phyloP scores from a whole-genome alignment of 768 basidiomycete genomes.

The Ramaria sp. region DNA sequence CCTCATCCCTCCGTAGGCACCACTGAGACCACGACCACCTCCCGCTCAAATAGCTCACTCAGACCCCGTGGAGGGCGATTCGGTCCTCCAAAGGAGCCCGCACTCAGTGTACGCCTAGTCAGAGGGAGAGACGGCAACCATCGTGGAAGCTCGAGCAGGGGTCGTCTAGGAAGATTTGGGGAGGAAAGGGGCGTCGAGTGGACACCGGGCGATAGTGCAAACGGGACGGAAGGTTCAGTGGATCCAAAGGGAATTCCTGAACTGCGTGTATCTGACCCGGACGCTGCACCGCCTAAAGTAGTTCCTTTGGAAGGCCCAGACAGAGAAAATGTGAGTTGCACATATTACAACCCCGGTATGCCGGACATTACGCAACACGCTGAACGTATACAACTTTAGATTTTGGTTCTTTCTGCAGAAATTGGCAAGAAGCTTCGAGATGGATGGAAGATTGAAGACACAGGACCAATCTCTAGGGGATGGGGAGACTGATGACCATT shows the following conservation, averaged over 20 bases:
- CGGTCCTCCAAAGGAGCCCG: not conserved
- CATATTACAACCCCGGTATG: not conserved
- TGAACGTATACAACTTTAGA: not conserved
- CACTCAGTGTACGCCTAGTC: slow-evolving; percentile 4
- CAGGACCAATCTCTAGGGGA: slow-evolving; percentile 5
- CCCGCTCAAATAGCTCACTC: not conserved
- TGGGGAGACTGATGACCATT: slow-evolving; percentile 2
- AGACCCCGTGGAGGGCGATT: not conserved
- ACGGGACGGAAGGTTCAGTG: not conserved
- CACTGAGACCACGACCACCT: slow-evolving; percentile 2
- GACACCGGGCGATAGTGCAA: not conserved
- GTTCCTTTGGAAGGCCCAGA: not conserved
- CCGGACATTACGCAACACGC: not conserved
- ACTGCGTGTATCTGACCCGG: not conserved
- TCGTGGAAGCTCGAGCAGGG: not conserved
- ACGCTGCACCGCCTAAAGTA: not conserved
- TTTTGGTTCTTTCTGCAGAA: not conserved
- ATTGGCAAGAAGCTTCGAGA: slow-evolving; percentile 2
- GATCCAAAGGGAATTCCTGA: not conserved
- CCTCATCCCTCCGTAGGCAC: slow-evolving; percentile 6
- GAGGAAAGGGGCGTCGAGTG: slow-evolving; percentile 5
- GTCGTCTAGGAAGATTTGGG: slow-evolving; percentile 5
- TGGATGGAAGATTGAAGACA: slow-evolving; percentile 8
- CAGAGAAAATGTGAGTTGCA: not conserved
- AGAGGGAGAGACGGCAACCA: slow-evolving; percentile 1